A percentile compares a stretch with the other conserved stretches of the same genome.
Conservation (phyloP, 345 rosid genomes). For the Rhodamnia argentea region DNA sequence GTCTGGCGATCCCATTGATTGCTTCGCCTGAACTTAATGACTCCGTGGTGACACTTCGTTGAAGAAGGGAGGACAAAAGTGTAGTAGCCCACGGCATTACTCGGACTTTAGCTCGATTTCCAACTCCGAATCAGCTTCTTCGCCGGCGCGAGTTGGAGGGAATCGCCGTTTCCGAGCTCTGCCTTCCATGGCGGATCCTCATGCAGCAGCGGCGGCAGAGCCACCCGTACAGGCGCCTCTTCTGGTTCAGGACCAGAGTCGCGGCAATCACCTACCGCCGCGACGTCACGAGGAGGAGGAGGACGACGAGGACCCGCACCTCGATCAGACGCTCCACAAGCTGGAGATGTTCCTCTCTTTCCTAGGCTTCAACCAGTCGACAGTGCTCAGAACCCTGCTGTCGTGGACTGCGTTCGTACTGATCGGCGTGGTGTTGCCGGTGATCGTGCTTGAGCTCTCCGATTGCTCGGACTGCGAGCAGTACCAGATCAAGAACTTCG, state of each 20-base stretch:
- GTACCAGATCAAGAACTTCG: slow-evolving; percentile 61
- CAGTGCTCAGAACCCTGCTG: slow-evolving; percentile 27
- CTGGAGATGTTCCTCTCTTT: slow-evolving; percentile 42
- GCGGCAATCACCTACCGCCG: neutral
- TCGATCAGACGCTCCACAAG: slow-evolving; percentile 28
- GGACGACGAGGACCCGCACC: slow-evolving; percentile 19
- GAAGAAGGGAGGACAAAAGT: neutral
- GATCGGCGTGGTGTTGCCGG: slow-evolving; percentile 58
- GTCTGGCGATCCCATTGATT: neutral
- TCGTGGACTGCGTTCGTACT: slow-evolving; percentile 53
- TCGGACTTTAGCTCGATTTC: too few species aligned
- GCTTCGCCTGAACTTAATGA: neutral
- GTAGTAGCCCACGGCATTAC: neutral
- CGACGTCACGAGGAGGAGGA: neutral
- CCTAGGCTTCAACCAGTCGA: slow-evolving; percentile 66
- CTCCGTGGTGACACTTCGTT: neutral
- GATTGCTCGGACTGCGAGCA: slow-evolving; percentile 38
- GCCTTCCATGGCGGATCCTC: slow-evolving; percentile 26
- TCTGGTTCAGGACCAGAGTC: slow-evolving; percentile 20
- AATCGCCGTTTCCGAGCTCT: neutral
- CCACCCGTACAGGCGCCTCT: slow-evolving; percentile 33
- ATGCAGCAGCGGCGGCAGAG: slow-evolving; percentile 1
- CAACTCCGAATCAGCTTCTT: too few species aligned
- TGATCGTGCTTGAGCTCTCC: slow-evolving; percentile 48
- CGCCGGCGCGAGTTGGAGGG: neutral